phyloP scores from a whole-genome alignment of 1,139 yeast genomes.

The Pichia sp. region DNA sequence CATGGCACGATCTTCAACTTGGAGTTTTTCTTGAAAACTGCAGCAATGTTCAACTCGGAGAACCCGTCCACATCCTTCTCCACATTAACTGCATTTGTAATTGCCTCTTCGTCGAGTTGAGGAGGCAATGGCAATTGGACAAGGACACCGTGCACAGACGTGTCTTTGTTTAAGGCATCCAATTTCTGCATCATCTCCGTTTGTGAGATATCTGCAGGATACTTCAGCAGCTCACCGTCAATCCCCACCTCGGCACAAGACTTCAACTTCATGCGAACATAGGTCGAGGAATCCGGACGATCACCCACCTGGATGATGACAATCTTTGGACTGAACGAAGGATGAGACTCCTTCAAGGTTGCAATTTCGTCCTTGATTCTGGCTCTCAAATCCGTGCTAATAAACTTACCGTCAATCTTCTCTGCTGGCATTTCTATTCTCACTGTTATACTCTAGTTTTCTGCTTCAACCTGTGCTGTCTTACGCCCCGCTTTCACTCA shows the following conservation, averaged over 20 bases:
- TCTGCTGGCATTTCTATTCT: constrained; percentile 22
- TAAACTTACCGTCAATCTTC: constrained; percentile 33
- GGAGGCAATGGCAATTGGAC: constrained; percentile 72
- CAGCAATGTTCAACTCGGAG: constrained; percentile 71
- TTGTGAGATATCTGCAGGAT: constrained; percentile 54
- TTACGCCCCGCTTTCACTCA: no score
- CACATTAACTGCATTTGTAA: constrained; percentile 64
- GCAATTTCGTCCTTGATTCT: constrained; percentile 43
- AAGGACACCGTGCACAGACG: constrained; percentile 62
- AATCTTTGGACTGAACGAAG: constrained; percentile 57
- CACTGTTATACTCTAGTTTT: no score
- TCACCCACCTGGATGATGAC: constrained; percentile 72
- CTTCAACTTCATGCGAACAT: constrained; percentile 69
- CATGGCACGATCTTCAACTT: constrained; percentile 68
- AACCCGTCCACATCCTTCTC: constrained; percentile 81
- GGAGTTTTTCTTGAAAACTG: constrained; percentile 71
- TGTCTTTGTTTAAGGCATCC: constrained; percentile 55
- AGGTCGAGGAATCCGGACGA: constrained; percentile 74
- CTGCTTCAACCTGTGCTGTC: no score
- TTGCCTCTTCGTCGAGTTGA: constrained; percentile 61
- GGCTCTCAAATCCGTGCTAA: constrained; percentile 29
- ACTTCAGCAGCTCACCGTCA: constrained; percentile 51
- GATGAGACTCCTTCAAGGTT: constrained; percentile 43
- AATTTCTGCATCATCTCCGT: constrained; percentile 53
- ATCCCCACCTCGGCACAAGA: constrained; percentile 70